Evolutionary conservation across 2,329 filamentous ascomycete species (phyloP), one percentile per base, ranked within the genome.

Genomic region (Leptographium flavum): DNA sequence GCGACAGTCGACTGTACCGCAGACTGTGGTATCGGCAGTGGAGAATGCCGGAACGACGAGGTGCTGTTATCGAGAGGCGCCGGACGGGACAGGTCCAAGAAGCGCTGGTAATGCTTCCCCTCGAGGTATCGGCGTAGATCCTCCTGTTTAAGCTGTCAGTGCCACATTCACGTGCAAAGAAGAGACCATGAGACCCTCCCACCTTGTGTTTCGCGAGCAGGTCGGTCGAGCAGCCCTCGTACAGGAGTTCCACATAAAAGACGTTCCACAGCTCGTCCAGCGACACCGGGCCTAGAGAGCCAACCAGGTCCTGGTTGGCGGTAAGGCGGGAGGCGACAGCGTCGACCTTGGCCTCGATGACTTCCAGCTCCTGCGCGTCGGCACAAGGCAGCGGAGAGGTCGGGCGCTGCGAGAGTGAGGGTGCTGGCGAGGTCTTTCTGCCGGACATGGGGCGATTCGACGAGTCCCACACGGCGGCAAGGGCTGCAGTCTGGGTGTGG

Each of bases 321-420:
- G 70, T 71, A 22, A 79, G 63, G 11, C 67, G 65, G 11, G 63
- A 57, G 3, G 76, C 75, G 50, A 80, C 70, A 27, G 59, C 59
- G 52, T 81, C 75, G 28, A 80, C 70, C 53, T 78, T 76, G 55
- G 75, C 70, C 56, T 76, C 72, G 54, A 80, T 76, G 8, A 57
- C 56, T 46, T 79, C 70, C 30, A 77, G 59, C 22, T 66, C 60
- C 17, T 62, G 57, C 37, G 57, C 63, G 39, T 62, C 61, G n/a
- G 60, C 57, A 32, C 64, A 55, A 7, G 21, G 43, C 35, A 43
- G 39, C 19, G 47, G 46, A 5, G 49, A 43, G 23, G 48, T 47
- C 36, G 45, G 25, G 6, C 42, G 15, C n/a, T 23, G n/a, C 14
- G 38, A 27, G 11, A 32, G 27, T 8, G 33, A 35, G 25, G 23